These are phyloP conservation scores for Saccharomyces mikatae DNA, from an alignment of 805 yeast genomes.

Conservation along the genomic window DNA sequence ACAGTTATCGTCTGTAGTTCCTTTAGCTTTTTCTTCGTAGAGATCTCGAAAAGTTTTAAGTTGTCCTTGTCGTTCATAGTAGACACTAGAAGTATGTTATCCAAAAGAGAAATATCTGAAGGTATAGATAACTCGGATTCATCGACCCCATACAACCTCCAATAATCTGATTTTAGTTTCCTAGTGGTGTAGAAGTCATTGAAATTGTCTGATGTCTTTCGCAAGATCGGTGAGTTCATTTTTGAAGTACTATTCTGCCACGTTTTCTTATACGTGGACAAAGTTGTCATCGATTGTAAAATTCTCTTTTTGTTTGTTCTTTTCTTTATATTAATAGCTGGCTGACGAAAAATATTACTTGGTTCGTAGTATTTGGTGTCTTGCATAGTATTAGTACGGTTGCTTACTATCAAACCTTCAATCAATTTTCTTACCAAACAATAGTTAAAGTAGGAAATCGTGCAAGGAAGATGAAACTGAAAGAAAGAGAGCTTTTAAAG, in stretches of 20 bases:
- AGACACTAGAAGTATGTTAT: slow-evolving; percentile 13
- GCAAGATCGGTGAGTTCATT: slow-evolving; percentile 17
- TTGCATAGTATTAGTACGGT: not conserved
- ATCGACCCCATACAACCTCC: slow-evolving; percentile 9
- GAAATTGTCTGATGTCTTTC: slow-evolving; percentile 24
- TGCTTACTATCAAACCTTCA: slow-evolving; percentile 16
- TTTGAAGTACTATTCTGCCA: slow-evolving; percentile 19
- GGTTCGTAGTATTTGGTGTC: slow-evolving; percentile 18
- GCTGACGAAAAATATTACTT: slow-evolving; percentile 22
- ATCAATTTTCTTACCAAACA: not conserved
- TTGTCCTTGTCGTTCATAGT: slow-evolving; percentile 11
- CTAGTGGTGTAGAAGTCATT: slow-evolving; percentile 23
- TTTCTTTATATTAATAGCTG: slow-evolving; percentile 19
- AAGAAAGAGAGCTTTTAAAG: not conserved
- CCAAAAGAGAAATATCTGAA: slow-evolving; percentile 10
- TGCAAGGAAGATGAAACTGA: not conserved
- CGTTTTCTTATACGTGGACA: slow-evolving; percentile 7
- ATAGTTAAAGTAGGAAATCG: not conserved
- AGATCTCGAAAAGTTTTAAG: slow-evolving; percentile 13
- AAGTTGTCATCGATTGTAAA: not conserved
- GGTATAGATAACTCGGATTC: slow-evolving; percentile 5
- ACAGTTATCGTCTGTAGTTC: slow-evolving; percentile 20
- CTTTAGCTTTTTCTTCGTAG: slow-evolving; percentile 5
- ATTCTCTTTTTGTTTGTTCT: slow-evolving; percentile 1
- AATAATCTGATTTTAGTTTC: slow-evolving; percentile 22